Evolutionary conservation across 352 stramenopile species (phyloP), one percentile per base, ranked within the genome.

Genomic region (Halophytophthora polymorphica): DNA sequence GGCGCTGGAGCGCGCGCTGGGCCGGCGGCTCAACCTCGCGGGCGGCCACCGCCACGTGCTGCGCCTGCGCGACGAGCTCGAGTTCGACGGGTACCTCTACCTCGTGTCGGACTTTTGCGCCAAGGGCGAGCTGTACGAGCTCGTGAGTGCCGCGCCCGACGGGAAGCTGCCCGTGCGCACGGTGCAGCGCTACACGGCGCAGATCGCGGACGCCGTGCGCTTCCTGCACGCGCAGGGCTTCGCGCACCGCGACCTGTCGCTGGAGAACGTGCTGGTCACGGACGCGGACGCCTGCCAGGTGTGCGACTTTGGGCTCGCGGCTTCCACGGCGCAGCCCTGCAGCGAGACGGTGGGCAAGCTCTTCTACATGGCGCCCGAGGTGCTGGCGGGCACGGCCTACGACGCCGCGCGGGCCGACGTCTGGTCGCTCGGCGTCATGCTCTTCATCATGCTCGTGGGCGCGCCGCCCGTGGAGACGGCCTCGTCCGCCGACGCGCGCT

Each of bases 331-430:
- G 31, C 62, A 71, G 21, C 46, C 46, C 10, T 68, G 52, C 23
- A 67, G 64, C 40, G 71, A 87, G 59, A 83, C 78, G 5, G 84
- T 91, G 34, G 84, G 84, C 37, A 94, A 94, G 63, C 71, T 88
- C 23, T 90, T 89, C 53, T 93, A 93, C 68, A 93, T 93, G 78
- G 81, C 80, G 2, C 83, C 83, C 2, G 83, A 93, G 58, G 79
- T 91, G 21, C 67, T 90, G n/a, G 75, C 71, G 0, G 73, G 73
- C 18, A 51, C 66, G 19, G 61, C 61, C 33, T 93, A 91, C 57
- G 69, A 87, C 64, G 74, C 83, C 12, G 77, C 70, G n/a, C 87
- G 85, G 55, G 80, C 80, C 15, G 83, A 93, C 53, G 71, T 93
- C 36, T 93, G 83, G 83, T 93, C 83, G 47, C 73, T 93, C 28